Evolutionary conservation across 2,329 filamentous ascomycete species (phyloP).

Genomic region (Zasmidium citrigriseum): DNA sequence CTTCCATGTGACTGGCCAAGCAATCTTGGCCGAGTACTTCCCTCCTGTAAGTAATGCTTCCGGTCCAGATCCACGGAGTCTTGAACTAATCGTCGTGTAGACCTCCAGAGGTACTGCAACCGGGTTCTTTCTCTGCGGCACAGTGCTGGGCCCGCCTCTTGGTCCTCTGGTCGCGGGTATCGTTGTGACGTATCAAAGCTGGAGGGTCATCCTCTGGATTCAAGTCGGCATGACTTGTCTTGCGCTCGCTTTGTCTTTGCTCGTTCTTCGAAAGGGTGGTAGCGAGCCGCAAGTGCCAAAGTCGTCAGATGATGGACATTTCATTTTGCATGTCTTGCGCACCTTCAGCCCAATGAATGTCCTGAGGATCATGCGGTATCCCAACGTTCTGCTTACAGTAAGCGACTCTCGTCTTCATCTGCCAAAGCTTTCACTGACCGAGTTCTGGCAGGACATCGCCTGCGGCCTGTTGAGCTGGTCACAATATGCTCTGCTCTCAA

Average conservation of each 20-base stretch:
- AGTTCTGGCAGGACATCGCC: constrained; percentile 46
- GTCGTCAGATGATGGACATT: constrained; percentile 30
- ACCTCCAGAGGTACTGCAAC: constrained; percentile 63
- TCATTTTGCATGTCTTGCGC: constrained; percentile 56
- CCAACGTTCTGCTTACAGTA: constrained; percentile 61
- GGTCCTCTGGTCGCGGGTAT: constrained; percentile 71
- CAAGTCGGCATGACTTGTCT: constrained; percentile 65
- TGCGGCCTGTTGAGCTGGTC: constrained; percentile 69
- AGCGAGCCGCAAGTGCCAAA: constrained; percentile 33
- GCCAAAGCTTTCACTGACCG: neutral
- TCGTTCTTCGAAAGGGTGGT: constrained; percentile 62
- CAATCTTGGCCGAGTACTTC: constrained; percentile 60
- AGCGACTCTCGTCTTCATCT: neutral
- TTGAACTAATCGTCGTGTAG: neutral
- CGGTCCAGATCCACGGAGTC: neutral
- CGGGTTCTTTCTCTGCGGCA: constrained; percentile 69
- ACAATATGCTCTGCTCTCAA: constrained; percentile 67
- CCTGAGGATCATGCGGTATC: constrained; percentile 62
- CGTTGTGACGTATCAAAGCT: constrained; percentile 70
- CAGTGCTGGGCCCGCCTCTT: constrained; percentile 66
- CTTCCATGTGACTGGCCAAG: constrained; percentile 69
- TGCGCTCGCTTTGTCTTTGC: constrained; percentile 59
- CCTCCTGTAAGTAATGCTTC: constrained; percentile 48
- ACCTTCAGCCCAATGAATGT: constrained; percentile 67
- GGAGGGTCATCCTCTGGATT: constrained; percentile 76